Base-by-base conservation (phyloP, 495 filamentous ascomycete genomes). In the Staphylotrichum tortipilum region DNA sequence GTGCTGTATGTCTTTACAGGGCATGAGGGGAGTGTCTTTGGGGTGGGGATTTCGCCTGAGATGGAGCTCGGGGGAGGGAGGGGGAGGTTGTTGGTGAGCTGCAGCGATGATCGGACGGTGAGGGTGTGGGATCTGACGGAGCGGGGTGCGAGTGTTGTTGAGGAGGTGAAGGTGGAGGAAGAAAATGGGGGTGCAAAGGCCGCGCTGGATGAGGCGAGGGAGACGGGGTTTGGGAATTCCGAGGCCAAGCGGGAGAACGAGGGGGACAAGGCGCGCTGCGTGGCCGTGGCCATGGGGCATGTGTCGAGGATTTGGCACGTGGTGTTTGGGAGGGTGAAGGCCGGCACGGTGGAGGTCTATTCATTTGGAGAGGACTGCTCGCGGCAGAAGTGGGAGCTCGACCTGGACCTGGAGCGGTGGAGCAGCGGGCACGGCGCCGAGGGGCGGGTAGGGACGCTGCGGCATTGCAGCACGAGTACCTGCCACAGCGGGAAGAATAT, bases 1-100 rank as follows among this genome's bases (percentile, higher is more conserved):
- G 72, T 87, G 15, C 80, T 92, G 36, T 79, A 79, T 47, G 80
- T 84, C 22, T 87, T 97, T 53, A 79, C 79, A 5, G 94, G 89
- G 0, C 92, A 99, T 56, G 89, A 97, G 53, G 92, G 92, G 0
- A 96, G 92, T 0, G 81, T 97, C 6, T 97, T 95, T 55, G 89
- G 86, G 7, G 83, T 97, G 10, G 72, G 77, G 8, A 84, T 96
- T 21, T 95, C 88, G 0, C 72, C 77, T 0, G 62, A 71, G 30
- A 69, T 90, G 4, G 47, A 57, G 9, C 53, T 60, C 10, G 62
- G 9, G 52, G 57, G 14, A 61, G 63, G 17, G 67, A 8, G 5
- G 62, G 11, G 52, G 17, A 73, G 86, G 36, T 53, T 94, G 11
- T 68, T 99, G 3, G 85, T 86, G 21, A 96, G 88, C 50, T 99